Conservation (phyloP, 106 monocot genomes). For the Posidonia australis region DNA sequence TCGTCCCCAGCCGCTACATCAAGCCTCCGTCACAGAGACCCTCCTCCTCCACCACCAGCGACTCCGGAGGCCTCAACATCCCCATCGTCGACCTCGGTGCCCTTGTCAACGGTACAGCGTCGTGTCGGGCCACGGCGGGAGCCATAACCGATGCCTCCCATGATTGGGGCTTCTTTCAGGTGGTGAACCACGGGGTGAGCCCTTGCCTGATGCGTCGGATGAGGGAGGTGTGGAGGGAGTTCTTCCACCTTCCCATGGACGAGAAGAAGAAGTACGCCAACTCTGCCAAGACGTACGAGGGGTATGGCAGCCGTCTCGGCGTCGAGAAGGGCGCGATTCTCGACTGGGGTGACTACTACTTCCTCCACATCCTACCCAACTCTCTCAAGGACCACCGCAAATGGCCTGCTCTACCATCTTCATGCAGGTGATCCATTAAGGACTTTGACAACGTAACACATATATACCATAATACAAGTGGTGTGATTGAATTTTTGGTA, state of each 20-base stretch:
- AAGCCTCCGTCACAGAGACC: conserved; percentile 42
- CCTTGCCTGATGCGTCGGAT: conserved; percentile 15
- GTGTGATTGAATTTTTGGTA: not conserved
- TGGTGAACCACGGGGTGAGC: conserved; percentile 53
- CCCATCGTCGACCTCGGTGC: conserved; percentile 39
- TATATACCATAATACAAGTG: too few relatives aligned
- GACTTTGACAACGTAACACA: too few relatives aligned
- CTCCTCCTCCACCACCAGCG: not conserved
- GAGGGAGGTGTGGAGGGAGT: conserved; percentile 34
- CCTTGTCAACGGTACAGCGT: not conserved
- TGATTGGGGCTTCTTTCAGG: conserved; percentile 70
- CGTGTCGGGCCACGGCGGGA: conserved; percentile 3
- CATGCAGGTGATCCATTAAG: conserved; percentile 24
- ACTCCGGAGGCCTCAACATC: conserved; percentile 6
- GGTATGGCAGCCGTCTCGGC: conserved; percentile 69
- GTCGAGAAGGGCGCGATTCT: conserved; percentile 41
- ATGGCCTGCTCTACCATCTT: conserved; percentile 41
- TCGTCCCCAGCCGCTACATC: conserved; percentile 46
- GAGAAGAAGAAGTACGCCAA: conserved; percentile 41
- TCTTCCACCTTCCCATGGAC: conserved; percentile 44
- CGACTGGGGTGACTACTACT: conserved; percentile 81
- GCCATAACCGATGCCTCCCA: conserved; percentile 28
- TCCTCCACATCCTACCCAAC: conserved; percentile 30
- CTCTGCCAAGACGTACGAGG: conserved; percentile 54
- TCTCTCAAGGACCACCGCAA: conserved; percentile 24